Base-by-base conservation (phyloP, 495 filamentous ascomycete genomes). In the Podospora australis region DNA sequence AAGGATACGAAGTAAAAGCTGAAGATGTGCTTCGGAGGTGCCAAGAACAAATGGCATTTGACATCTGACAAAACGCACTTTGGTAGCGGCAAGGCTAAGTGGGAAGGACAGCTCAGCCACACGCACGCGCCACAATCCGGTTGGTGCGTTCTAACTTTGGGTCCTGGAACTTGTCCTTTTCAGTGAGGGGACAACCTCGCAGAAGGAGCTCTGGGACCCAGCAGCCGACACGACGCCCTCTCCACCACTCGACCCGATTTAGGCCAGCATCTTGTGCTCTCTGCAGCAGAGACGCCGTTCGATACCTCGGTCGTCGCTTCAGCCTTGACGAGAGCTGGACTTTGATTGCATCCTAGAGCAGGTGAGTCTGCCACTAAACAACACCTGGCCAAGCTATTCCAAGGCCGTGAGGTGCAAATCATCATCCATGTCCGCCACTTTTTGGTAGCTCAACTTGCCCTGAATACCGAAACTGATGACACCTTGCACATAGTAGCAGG, bases 141-240 rank as follows among this genome's bases (percentile, higher is more conserved):
- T 34, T 38, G 44, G 47, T 49, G 34, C 46, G 45, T 42, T 30
- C 43, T 19, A 17, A 35, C 28, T 26, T 25, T 26, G n/a, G 30
- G 51, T 52, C 45, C 45, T 55, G 54, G 60, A 63, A 63, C 56
- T 58, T 63, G 60, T 63, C 60, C 60, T 63, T 63, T 63, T 63
- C 57, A 23, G 41, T 47, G 53, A 57, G 56, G 51, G 59, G 56
- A 55, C 50, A 56, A 39, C 47, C 53, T 40, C 44, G 43, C 50
- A n/a, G n/a, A n/a, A n/a, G n/a, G n/a, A n/a, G n/a, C n/a, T n/a
- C n/a, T 40, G 49, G 52, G 51, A 50, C 50, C 43, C 46, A 54
- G 56, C 52, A 39, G 56, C 52, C 28, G 52, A 44, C 46, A 50
- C 46, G 50, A 26, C 43, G 51, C 29, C 44, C 22, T 42, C 49